A percentile compares a stretch with the other conserved stretches of the same genome.
These are phyloP conservation scores for Neoboletus brunneissimus DNA, from an alignment of 768 basidiomycete genomes.

Conservation along the genomic window DNA sequence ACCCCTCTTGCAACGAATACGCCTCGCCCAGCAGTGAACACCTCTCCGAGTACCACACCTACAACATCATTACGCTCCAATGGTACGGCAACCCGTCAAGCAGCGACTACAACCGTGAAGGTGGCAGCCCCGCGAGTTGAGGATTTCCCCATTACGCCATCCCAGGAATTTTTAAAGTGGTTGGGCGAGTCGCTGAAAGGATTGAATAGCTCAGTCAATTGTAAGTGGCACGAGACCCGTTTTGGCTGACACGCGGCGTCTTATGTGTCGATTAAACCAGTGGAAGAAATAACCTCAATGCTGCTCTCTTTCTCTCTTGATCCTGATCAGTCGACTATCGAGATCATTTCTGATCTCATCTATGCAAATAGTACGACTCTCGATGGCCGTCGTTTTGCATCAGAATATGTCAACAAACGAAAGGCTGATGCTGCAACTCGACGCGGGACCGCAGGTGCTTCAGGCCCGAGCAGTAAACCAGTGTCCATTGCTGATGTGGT, in stretches of 20 bases:
- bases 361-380: constrained; percentile 94
- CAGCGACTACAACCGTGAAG: constrained; percentile 35
- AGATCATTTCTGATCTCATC: constrained; percentile 93
- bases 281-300: constrained; percentile 97
- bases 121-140: constrained; percentile 45
- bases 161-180: constrained; percentile 93
- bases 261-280: constrained; percentile 41
- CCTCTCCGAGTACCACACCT: constrained; percentile 30
- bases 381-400: constrained; percentile 91
- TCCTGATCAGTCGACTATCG: constrained; percentile 73
- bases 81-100: constrained; percentile 37
- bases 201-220: constrained; percentile 51
- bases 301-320: constrained; percentile 92
- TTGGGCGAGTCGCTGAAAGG: constrained; percentile 80
- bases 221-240: constrained; percentile 35
- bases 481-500: constrained; percentile 88
- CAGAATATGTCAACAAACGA: constrained; percentile 84
- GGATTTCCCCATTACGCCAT: constrained; percentile 65
- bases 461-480: constrained; percentile 42
- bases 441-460: constrained; percentile 43
- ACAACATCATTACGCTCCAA: constrained; percentile 37
- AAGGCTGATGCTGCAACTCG: constrained; percentile 72
- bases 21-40: constrained; percentile 35
- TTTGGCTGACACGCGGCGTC: constrained; percentile 6
- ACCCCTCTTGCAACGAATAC: constrained; percentile 27